These are phyloP conservation scores for Termitomyces sp. DNA, from an alignment of 768 basidiomycete genomes.

Conservation along the genomic window DNA sequence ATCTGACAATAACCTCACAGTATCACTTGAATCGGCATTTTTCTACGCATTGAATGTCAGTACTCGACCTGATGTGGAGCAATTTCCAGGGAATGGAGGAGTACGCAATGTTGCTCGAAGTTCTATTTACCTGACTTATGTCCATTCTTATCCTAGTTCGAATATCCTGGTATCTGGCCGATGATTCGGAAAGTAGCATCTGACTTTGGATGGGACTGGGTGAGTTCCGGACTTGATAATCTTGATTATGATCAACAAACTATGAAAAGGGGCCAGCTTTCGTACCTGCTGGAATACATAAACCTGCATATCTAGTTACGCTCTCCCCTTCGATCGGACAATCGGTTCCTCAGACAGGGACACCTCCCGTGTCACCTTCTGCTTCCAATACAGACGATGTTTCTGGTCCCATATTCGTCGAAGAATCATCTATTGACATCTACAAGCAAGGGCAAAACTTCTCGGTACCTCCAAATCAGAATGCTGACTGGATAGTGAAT, in stretches of 20 bases:
- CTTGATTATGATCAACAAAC: neutral
- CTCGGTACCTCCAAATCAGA: constrained; percentile 40
- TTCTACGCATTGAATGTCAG: constrained; percentile 54
- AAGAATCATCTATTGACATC: constrained; percentile 53
- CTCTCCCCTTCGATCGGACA: constrained; percentile 23
- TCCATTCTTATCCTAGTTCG: constrained; percentile 32
- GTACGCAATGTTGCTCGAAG: constrained; percentile 20
- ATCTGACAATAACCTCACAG: constrained; percentile 41
- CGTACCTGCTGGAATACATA: constrained; percentile 51
- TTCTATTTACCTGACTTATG: neutral
- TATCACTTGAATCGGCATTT: constrained; percentile 52
- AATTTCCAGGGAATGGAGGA: constrained; percentile 32
- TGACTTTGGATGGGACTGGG: constrained; percentile 67
- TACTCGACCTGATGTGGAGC: constrained; percentile 34
- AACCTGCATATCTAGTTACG: constrained; percentile 52
- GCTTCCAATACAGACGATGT: constrained; percentile 17
- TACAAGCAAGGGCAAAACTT: constrained; percentile 49
- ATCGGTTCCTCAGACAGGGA: constrained; percentile 17
- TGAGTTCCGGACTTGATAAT: constrained; percentile 16
- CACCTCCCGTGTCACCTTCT: constrained; percentile 24
- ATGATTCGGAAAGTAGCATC: constrained; percentile 50
- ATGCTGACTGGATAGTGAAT: constrained; percentile 54
- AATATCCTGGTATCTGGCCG: constrained; percentile 45
- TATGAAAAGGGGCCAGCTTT: constrained; percentile 50
- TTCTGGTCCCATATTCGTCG: constrained; percentile 38